These are phyloP conservation scores for Rauvolfia tetraphylla DNA, from an alignment of 257 asterid genomes.

Conservation along the genomic window DNA sequence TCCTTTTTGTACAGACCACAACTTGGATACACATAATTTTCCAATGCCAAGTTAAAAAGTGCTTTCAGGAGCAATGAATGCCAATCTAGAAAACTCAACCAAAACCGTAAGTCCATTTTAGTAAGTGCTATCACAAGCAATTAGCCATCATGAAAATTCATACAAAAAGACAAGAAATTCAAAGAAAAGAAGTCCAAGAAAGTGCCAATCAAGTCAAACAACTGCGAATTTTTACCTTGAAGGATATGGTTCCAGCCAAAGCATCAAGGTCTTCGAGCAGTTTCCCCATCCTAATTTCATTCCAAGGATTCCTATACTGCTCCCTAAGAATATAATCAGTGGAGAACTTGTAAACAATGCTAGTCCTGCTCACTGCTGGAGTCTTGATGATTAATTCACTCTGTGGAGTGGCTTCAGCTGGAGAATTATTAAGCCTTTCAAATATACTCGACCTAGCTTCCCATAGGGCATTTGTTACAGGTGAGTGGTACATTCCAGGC, in stretches of 20 bases:
- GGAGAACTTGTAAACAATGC: conserved; percentile 61
- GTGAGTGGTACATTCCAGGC: conserved; percentile 95
- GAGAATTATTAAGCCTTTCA: conserved; percentile 36
- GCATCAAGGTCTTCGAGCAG: conserved; percentile 98
- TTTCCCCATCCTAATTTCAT: conserved; percentile 80
- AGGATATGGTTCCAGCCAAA: conserved; percentile 89
- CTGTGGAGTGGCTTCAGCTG: conserved; percentile 35
- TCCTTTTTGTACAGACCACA: background rate
- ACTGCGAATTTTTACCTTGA: conserved; percentile 44
- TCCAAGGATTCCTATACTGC: conserved; percentile 93
- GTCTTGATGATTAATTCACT: conserved; percentile 45
- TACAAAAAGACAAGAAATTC: background rate
- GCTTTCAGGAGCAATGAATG: background rate
- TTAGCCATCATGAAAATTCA: background rate
- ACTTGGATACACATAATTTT: background rate
- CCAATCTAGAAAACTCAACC: background rate
- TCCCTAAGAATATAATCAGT: conserved; percentile 72
- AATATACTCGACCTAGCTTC: conserved; percentile 71
- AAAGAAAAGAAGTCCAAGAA: background rate
- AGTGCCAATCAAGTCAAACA: background rate
- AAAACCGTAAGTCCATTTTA: background rate
- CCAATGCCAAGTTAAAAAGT: background rate
- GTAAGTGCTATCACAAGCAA: background rate
- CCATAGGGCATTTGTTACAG: conserved; percentile 91
- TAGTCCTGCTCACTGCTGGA: conserved; percentile 70